Evolutionary conservation across 2,329 filamentous ascomycete species (phyloP).

Genomic region (Emericellopsis atlantica): DNA sequence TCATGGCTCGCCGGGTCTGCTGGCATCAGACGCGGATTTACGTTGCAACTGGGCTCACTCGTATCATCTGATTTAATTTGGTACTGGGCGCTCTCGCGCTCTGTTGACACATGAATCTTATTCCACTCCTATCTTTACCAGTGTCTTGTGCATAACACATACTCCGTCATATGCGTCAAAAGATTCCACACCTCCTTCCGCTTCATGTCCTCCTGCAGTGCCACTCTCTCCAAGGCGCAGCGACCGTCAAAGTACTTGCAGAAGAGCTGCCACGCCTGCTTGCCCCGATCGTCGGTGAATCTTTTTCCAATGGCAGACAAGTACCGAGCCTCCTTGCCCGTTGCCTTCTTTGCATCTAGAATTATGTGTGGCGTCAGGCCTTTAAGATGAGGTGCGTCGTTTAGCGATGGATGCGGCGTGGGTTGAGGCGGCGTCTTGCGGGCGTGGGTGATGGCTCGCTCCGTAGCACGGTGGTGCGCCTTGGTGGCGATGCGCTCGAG

Average conservation of each 20-base stretch:
- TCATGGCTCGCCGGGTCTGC: background rate
- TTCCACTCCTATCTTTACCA: conserved; percentile 36
- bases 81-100: background rate
- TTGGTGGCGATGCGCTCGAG: conserved; percentile 45
- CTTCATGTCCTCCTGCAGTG: conserved; percentile 75
- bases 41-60: background rate
- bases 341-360: conserved; percentile 65
- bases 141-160: conserved; percentile 54
- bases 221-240: conserved; percentile 75
- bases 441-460: conserved; percentile 42
- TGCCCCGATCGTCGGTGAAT: conserved; percentile 42
- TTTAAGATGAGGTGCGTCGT: conserved; percentile 43
- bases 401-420: conserved; percentile 43
- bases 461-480: conserved; percentile 39
- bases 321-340: conserved; percentile 64
- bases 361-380: conserved; percentile 55
- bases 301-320: conserved; percentile 45
- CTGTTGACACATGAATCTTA: too few species aligned
- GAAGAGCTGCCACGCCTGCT: conserved; percentile 59
- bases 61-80: background rate
- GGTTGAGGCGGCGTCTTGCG: conserved; percentile 33
- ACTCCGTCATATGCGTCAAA: conserved; percentile 52
- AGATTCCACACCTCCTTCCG: conserved; percentile 66
- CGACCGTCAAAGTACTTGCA: conserved; percentile 81
- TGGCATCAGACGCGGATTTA: background rate